Conservation (phyloP, 805 yeast species). For the Peterozyma xylosa region DNA sequence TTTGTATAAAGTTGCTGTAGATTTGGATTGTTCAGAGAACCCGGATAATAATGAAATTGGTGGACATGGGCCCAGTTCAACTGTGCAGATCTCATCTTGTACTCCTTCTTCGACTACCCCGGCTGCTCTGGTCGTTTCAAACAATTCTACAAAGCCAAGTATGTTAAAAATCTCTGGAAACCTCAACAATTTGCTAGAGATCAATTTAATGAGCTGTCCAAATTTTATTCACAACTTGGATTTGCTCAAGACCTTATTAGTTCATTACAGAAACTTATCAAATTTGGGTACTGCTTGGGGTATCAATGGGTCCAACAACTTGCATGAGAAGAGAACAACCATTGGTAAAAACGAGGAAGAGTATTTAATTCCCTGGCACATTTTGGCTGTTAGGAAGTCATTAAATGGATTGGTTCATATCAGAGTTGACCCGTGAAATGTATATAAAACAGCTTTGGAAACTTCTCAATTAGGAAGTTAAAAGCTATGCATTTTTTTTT, state of each 20-base stretch:
- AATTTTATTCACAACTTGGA: constrained; percentile 50
- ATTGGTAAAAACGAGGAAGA: constrained; percentile 14
- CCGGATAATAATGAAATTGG: background rate
- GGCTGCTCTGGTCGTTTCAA: background rate
- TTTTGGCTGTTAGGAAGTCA: constrained; percentile 57
- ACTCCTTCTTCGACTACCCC: background rate
- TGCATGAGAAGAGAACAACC: background rate
- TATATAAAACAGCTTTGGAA: background rate
- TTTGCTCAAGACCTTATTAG: constrained; percentile 46
- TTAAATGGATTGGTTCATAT: constrained; percentile 54
- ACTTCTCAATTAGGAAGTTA: background rate
- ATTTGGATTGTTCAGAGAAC: background rate
- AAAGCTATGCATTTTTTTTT: background rate
- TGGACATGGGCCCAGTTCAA: background rate
- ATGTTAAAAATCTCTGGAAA: constrained; percentile 7
- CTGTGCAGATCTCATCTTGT: background rate
- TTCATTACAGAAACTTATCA: constrained; percentile 55
- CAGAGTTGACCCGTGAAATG: constrained; percentile 25
- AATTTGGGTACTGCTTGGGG: constrained; percentile 33
- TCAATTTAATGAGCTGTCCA: constrained; percentile 68
- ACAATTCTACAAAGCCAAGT: background rate
- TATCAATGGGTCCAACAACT: constrained; percentile 14
- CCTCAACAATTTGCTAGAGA: constrained; percentile 36
- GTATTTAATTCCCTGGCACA: constrained; percentile 65
- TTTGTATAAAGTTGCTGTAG: constrained; percentile 30